Conservation (phyloP, 345 rosid species). For the Citrus sinensis region DNA sequence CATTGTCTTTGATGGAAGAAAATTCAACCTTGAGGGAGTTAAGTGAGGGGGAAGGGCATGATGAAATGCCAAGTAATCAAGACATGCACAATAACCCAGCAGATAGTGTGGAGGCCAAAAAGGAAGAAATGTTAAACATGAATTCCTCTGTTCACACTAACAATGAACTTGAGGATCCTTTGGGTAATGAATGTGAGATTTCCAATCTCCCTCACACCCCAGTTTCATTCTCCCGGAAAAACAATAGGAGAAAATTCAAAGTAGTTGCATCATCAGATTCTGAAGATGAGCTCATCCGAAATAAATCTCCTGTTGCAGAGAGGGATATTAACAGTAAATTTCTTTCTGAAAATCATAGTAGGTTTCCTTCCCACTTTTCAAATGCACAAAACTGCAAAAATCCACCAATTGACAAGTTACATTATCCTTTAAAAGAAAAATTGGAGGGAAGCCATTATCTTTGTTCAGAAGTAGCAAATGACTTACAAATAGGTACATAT, state of each 20-base stretch:
- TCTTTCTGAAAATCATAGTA: slow-evolving; percentile 23
- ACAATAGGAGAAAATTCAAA: slow-evolving; percentile 43
- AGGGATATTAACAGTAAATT: slow-evolving; percentile 26
- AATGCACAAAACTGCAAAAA: slow-evolving; percentile 29
- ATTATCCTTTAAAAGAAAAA: slow-evolving; percentile 25
- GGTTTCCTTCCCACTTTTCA: slow-evolving; percentile 25
- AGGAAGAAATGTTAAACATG: slow-evolving; percentile 66
- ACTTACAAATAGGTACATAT: slow-evolving; percentile 28
- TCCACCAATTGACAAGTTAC: slow-evolving; percentile 29
- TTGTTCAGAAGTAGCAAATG: slow-evolving; percentile 31
- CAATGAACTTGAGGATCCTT: slow-evolving; percentile 38
- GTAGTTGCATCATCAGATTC: slow-evolving; percentile 77
- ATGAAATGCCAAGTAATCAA: slow-evolving; percentile 28
- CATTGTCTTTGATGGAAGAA: slow-evolving; percentile 50
- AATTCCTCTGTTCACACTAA: slow-evolving; percentile 45
- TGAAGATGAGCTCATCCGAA: slow-evolving; percentile 52
- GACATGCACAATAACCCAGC: slow-evolving; percentile 32
- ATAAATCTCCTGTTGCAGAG: slow-evolving; percentile 19
- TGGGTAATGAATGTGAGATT: slow-evolving; percentile 25
- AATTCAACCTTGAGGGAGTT: slow-evolving; percentile 27
- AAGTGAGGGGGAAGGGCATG: slow-evolving; percentile 38
- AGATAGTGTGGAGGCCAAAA: slow-evolving; percentile 60
- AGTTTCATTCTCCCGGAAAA: slow-evolving; percentile 34
- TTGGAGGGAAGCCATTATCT: slow-evolving; percentile 27
- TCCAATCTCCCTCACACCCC: slow-evolving; percentile 44